Evolutionary conservation across 805 yeast genomes (phyloP), one percentile per base, ranked within the genome.

Genomic region (Suhomyces pyralidae): DNA sequence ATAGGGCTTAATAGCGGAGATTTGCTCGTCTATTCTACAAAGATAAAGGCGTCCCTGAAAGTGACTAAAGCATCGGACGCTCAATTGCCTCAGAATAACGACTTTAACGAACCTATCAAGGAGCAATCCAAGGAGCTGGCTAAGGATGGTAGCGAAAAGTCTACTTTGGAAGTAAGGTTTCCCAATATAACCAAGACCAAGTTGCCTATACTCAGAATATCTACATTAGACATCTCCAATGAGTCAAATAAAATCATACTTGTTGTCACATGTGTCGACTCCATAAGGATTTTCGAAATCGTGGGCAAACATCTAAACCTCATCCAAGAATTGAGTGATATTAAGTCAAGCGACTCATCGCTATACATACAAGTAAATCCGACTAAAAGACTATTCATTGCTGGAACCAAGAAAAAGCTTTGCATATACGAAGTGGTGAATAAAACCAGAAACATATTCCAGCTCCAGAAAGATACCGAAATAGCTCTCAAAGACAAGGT

Each of bases 1-100:
- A 60, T 69, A 5, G 79, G 78, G 4, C 61, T 68, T 24, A 45
- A 59, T 49, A 70, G 70, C 58, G 78, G 78, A 6, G 76, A 71
- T 55, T 55, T 74, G 40, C 40, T 44, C 20, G 43, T 51, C 19
- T 51, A 50, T 24, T 40, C 49, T 14, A 17, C 20, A 24, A 40
- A 30, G n/a, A 15, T 26, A 25, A 22, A 15, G 45, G 17, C 26
- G 26, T n/a, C 32, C n/a, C 22, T 7, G 25, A 30, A 26, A 32
- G 38, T 26, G 34, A 28, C 40, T 12, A 40, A 40, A 15, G 24
- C 45, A 20, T 19, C 38, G 22, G 24, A 25, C 22, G 17, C 30
- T 9, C 46, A 44, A 26, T 44, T 44, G 34, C 9, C n/a, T 10
- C 20, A n/a, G 15, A 17, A 22, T 3, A 14, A 26, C 34, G 46